Evolutionary conservation across 495 filamentous ascomycete genomes (phyloP).

Genomic region (Talaromyces ruber): DNA sequence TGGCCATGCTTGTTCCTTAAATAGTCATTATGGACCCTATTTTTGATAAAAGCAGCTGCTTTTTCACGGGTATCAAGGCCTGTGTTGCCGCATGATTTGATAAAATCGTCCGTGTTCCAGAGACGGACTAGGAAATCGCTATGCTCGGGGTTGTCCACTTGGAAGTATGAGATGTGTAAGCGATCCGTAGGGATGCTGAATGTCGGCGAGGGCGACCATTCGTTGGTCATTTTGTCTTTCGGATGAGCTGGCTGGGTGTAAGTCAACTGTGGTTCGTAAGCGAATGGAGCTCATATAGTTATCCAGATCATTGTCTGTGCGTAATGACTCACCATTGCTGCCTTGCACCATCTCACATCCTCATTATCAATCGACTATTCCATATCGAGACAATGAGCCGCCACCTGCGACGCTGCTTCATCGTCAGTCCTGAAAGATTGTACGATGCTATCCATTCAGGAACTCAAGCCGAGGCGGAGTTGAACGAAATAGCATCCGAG

Average conservation of each 20-base stretch:
- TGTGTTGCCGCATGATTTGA: slow-evolving; percentile 8
- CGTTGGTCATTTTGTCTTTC: background rate
- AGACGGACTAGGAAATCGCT: slow-evolving; percentile 21
- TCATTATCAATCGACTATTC: background rate
- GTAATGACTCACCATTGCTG: background rate
- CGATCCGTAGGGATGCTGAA: slow-evolving; percentile 23
- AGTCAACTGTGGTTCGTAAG: background rate
- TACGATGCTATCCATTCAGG: background rate
- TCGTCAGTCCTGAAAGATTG: background rate
- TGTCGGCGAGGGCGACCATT: slow-evolving; percentile 6
- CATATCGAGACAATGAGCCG: background rate
- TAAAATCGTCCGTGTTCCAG: slow-evolving; percentile 18
- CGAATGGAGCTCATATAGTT: background rate
- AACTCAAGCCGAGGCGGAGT: background rate
- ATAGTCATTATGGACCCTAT: slow-evolving; percentile 13
- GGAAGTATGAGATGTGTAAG: slow-evolving; percentile 23
- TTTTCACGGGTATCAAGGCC: slow-evolving; percentile 13
- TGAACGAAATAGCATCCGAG: background rate
- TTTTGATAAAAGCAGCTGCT: slow-evolving; percentile 11
- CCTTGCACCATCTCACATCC: background rate
- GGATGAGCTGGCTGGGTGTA: background rate
- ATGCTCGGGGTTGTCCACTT: slow-evolving; percentile 13
- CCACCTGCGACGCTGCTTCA: background rate
- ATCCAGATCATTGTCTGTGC: background rate
- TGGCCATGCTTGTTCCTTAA: slow-evolving; percentile 16